Conservation (phyloP, 164 flowering plant genomes). For the Umbilicus rupestris region DNA sequence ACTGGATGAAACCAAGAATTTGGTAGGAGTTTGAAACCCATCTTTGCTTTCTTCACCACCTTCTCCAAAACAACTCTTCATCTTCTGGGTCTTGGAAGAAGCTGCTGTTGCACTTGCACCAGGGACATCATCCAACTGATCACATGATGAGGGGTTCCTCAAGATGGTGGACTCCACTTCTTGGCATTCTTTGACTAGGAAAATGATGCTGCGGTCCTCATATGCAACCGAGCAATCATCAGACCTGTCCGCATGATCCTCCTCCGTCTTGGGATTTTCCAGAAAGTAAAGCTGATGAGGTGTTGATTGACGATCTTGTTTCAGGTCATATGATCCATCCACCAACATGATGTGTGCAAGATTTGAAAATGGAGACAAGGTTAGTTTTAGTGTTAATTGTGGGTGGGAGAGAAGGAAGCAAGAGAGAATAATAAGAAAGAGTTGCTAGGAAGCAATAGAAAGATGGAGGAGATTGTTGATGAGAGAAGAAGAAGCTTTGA, state of each 20-base stretch:
- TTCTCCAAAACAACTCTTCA: constrained; percentile 1
- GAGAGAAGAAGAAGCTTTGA: not conserved
- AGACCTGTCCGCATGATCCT: not conserved
- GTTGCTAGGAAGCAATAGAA: not conserved
- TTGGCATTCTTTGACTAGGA: not conserved
- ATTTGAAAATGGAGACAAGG: not conserved
- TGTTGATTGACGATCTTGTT: not conserved
- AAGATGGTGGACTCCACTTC: constrained; percentile 1
- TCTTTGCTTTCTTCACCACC: not conserved
- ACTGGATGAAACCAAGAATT: not conserved
- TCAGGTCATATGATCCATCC: not conserved
- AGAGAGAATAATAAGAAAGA: not conserved
- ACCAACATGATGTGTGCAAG: not conserved
- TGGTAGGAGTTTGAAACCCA: constrained; percentile 1
- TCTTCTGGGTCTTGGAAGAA: not conserved
- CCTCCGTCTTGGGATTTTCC: not conserved
- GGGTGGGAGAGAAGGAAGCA: not conserved
- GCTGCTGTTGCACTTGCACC: not conserved
- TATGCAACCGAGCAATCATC: not conserved
- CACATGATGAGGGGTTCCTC: not conserved
- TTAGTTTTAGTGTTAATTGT: not conserved
- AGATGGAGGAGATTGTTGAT: not conserved
- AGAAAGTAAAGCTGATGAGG: not conserved
- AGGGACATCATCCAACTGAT: not conserved
- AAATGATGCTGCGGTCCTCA: not conserved